Evolutionary conservation across 176 grass and related monocot species (phyloP).

Genomic region (Raddia guianensis): DNA sequence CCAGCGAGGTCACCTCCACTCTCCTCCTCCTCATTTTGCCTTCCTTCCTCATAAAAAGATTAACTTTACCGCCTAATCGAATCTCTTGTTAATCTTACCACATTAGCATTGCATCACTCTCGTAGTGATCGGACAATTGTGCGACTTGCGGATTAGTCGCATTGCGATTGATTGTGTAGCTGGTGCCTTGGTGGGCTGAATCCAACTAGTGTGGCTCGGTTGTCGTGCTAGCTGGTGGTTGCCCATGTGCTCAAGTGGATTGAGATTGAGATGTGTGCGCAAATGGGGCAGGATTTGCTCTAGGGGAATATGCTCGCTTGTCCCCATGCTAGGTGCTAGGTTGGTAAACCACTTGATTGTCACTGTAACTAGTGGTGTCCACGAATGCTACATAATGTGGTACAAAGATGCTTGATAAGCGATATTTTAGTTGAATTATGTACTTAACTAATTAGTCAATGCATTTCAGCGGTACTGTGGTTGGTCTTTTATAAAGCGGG

Average conservation of each 20-base stretch:
- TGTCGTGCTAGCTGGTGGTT: slow-evolving; percentile 41
- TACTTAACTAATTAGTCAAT: neutral
- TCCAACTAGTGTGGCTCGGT: neutral
- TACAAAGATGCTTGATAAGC: slow-evolving; percentile 31
- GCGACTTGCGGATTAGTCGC: slow-evolving; percentile 18
- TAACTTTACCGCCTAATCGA: neutral
- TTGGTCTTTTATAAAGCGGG: neutral
- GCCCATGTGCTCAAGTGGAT: slow-evolving; percentile 55
- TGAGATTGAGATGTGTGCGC: slow-evolving; percentile 34
- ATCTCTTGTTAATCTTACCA: neutral
- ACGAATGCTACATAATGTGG: slow-evolving; percentile 24
- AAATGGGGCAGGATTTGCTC: slow-evolving; percentile 29
- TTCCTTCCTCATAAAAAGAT: too few species aligned
- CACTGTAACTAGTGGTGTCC: slow-evolving; percentile 37
- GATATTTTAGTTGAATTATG: neutral
- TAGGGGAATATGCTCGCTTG: slow-evolving; percentile 48
- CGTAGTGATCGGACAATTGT: slow-evolving; percentile 19
- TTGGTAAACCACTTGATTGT: slow-evolving; percentile 36
- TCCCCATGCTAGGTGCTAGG: slow-evolving; percentile 21
- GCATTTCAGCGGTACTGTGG: neutral
- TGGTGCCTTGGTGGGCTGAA: slow-evolving; percentile 45
- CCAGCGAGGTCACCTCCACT: slow-evolving; percentile 61
- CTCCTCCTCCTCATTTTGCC: neutral
- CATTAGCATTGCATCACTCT: neutral
- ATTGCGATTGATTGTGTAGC: slow-evolving; percentile 25